These are phyloP conservation scores for Sclerotinia glacialis DNA, from an alignment of 2,329 filamentous ascomycete genomes.

Conservation along the genomic window DNA sequence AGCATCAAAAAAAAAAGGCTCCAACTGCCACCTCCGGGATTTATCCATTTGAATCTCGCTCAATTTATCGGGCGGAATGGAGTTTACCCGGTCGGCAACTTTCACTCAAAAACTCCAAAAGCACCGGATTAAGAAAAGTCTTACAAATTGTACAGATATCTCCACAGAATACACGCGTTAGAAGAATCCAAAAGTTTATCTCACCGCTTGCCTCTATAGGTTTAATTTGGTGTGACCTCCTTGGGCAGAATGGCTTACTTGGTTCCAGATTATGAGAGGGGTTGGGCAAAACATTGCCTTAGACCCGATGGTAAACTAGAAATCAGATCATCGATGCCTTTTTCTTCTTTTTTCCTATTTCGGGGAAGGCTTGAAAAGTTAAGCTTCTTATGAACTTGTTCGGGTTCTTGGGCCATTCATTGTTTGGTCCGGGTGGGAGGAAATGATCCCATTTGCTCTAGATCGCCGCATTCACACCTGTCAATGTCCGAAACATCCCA, in stretches of 20 bases:
- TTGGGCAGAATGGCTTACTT: background rate
- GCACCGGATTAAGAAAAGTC: background rate
- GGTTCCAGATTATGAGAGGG: background rate
- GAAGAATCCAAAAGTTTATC: background rate
- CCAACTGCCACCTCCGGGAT: background rate
- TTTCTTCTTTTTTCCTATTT: background rate
- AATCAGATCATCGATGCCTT: background rate
- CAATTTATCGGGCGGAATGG: background rate
- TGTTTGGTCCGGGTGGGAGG: background rate
- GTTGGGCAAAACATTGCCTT: background rate
- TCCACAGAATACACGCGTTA: background rate
- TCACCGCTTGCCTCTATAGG: background rate
- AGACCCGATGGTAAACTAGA: background rate
- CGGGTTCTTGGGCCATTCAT: background rate
- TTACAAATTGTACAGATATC: background rate
- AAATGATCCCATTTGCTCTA: slow-evolving; percentile 12
- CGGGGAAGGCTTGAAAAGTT: background rate
- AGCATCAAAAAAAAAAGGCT: background rate
- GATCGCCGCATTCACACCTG: background rate
- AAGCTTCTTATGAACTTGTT: background rate
- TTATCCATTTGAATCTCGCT: background rate
- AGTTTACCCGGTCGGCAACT: slow-evolving; percentile 9
- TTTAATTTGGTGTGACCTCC: too few relatives aligned
- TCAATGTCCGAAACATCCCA: slow-evolving; percentile 10
- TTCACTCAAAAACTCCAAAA: background rate